Base-by-base conservation (phyloP, 805 yeast species). In the Barnettozyma wickerhamii region DNA sequence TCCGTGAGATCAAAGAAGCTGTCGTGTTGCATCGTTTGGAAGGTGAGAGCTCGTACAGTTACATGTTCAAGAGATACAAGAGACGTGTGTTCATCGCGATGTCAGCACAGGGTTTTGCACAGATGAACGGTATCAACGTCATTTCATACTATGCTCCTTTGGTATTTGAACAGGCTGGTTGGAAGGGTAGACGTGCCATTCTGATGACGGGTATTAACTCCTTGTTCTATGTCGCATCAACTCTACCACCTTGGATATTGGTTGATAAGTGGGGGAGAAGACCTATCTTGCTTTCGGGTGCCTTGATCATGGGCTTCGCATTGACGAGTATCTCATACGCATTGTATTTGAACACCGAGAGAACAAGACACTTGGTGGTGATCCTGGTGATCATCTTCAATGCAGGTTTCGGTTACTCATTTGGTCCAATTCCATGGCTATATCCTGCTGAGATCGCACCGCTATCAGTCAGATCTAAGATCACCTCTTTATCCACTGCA, bases 381-480 rank as follows among this genome's bases (percentile, higher is more conserved):
- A 55, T 75, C 2, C 77, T 84, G 53, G 95, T 89, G 14, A 74
- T 89, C 40, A 63, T 86, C 13, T 86, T 81, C 66, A 89, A 87
- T 55, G 85, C 95, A 2, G 79, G 80, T 4, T 89, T 89, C 64
- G 96, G 96, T 14, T 79, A 78, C 55, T 81, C 91, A 40, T 90
- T 96, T 95, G 97, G 96, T 9, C 95, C 96, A 4, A 80, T 89
- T 40, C 95, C 95, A 10, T 88, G 96, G 96, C 63, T 83, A 31
- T 79, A 83, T 60, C 87, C 90, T 51, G 82, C 86, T 46, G 96
- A 87, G 63, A 87, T 90, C 36, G 73, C 89, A 40, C 96, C 96
- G 0, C 74, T 85, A 47, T 71, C 81, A 15, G 87, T 88, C 10
- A 74, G 97, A 40, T 87, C 95, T 4, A 84, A 88, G 52, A 95